Conservation (phyloP, 2,329 filamentous ascomycete species). For the Penicillium olsonii region DNA sequence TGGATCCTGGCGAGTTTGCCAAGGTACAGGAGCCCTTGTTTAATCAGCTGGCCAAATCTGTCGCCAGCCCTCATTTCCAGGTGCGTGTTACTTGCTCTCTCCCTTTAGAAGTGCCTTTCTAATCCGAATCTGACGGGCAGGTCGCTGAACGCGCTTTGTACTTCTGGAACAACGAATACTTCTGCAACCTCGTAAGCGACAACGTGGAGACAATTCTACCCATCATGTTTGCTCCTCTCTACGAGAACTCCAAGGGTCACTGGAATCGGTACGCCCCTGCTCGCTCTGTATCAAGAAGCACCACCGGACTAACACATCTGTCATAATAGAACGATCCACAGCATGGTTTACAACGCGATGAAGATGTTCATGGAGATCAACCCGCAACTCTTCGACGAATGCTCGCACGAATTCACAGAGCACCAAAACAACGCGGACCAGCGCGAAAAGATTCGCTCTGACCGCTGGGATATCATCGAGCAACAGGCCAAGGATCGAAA, state of each 20-base stretch:
- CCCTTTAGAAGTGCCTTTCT: neutral
- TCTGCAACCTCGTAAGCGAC: slow-evolving; percentile 98
- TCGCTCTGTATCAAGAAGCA: neutral
- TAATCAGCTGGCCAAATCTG: slow-evolving; percentile 95
- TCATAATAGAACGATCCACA: slow-evolving; percentile 83
- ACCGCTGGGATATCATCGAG: slow-evolving; percentile 84
- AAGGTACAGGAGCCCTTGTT: slow-evolving; percentile 98
- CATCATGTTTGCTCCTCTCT: slow-evolving; percentile 98
- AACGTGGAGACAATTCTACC: slow-evolving; percentile 98
- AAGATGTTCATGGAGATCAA: slow-evolving; percentile 99
- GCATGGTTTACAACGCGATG: slow-evolving; percentile 99
- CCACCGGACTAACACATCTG: slow-evolving; percentile 29
- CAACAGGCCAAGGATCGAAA: slow-evolving; percentile 76
- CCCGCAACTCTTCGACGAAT: slow-evolving; percentile 96
- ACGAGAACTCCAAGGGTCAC: slow-evolving; percentile 98
- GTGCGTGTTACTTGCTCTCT: slow-evolving; percentile 36
- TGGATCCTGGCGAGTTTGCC: slow-evolving; percentile 97
- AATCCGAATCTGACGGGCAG: slow-evolving; percentile 35
- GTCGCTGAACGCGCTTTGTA: slow-evolving; percentile 96
- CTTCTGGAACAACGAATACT: slow-evolving; percentile 99
- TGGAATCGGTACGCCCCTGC: slow-evolving; percentile 80
- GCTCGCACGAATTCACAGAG: slow-evolving; percentile 96
- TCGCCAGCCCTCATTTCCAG: slow-evolving; percentile 98
- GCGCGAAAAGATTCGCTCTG: slow-evolving; percentile 76
- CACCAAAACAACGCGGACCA: slow-evolving; percentile 90